A percentile compares a stretch with the other conserved stretches of the same genome.
These are phyloP conservation scores for Anisodus tanguticus DNA, from an alignment of 257 asterid species.

Conservation along the genomic window DNA sequence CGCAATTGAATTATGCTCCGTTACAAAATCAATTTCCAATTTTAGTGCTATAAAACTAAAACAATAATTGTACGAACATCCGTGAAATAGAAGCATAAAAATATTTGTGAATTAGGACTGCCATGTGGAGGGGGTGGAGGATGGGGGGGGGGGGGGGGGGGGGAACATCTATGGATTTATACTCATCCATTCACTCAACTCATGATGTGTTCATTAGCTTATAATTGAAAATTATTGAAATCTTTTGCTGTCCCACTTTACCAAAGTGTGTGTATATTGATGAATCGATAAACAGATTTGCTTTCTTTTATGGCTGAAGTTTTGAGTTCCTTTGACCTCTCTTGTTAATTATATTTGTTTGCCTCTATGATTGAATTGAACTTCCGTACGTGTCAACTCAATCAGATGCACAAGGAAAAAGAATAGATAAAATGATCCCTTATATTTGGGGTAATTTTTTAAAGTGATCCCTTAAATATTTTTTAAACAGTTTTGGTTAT, in stretches of 20 bases:
- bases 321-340: conserved; percentile 6
- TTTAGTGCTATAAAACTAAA: too few species aligned
- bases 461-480: neutral
- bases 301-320: conserved; percentile 29
- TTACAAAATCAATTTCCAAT: too few species aligned
- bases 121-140: conserved; percentile 37
- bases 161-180: conserved; percentile 12
- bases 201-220: conserved; percentile 7
- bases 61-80: too few species aligned
- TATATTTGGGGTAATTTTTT: neutral
- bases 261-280: neutral
- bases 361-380: conserved; percentile 32
- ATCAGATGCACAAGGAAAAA: neutral
- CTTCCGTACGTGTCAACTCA: neutral
- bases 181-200: conserved; percentile 21
- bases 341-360: neutral
- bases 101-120: conserved; percentile 26
- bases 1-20: too few species aligned
- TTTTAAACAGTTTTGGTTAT: too few species aligned
- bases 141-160: conserved; percentile 26
- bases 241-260: conserved; percentile 16
- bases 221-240: conserved; percentile 18
- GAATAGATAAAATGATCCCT: neutral
- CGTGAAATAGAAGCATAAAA: too few species aligned
- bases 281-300: neutral